Conservation (phyloP, 176 grass and related monocot genomes). For the Dactylis glomerata region DNA sequence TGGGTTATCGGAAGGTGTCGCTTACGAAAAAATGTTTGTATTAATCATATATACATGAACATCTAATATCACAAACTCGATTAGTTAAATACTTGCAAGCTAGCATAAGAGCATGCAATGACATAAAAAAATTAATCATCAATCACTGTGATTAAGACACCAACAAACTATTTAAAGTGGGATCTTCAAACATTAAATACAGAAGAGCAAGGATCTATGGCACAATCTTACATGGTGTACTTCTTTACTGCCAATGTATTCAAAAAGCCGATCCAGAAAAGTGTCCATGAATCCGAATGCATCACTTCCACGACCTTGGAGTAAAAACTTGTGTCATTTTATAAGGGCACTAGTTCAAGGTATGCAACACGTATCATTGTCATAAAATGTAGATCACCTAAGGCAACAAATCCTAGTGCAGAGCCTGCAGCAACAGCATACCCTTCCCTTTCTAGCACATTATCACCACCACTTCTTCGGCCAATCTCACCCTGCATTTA, state of each 20-base stretch:
- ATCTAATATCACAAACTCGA: constrained; percentile 12
- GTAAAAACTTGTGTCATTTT: constrained; percentile 27
- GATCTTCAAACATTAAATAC: constrained; percentile 15
- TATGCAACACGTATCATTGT: constrained; percentile 23
- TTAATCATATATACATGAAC: constrained; percentile 8
- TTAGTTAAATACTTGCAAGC: constrained; percentile 14
- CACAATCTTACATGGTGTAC: constrained; percentile 62
- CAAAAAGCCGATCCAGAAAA: constrained; percentile 85
- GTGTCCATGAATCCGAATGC: constrained; percentile 81
- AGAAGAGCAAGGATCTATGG: background rate
- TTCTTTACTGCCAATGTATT: constrained; percentile 84
- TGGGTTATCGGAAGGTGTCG: background rate
- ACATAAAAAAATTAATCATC: constrained; percentile 4
- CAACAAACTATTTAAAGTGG: constrained; percentile 1
- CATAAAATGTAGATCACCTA: constrained; percentile 59
- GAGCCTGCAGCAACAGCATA: constrained; percentile 97
- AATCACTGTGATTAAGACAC: constrained; percentile 1
- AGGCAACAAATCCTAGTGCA: constrained; percentile 87
- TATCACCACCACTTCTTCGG: constrained; percentile 96
- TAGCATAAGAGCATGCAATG: background rate
- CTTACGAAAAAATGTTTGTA: background rate
- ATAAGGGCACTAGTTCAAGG: background rate
- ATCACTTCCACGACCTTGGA: constrained; percentile 62
- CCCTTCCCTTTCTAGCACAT: constrained; percentile 98
- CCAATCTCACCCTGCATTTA: constrained; percentile 86